Percentiles rank a stretch among this genome's conserved stretches.
phyloP scores from a whole-genome alignment of 768 basidiomycete genomes.

The Mycena haematopus region DNA sequence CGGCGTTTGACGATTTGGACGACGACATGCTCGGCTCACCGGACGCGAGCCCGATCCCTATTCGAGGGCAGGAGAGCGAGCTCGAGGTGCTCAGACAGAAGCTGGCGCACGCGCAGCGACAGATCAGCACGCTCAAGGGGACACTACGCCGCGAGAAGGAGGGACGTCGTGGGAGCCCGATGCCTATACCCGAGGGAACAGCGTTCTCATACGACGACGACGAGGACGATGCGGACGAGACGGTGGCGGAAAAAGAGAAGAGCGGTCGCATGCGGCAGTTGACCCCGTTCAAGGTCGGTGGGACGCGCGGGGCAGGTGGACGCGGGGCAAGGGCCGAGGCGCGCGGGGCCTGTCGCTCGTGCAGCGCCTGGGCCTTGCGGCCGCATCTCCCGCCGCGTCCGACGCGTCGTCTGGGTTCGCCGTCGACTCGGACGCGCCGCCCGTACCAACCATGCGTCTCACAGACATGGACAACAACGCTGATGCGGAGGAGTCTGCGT shows the following conservation, averaged over 20 bases:
- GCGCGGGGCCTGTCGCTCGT: slow-evolving; percentile 62
- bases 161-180: slow-evolving; percentile 64
- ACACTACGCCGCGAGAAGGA: slow-evolving; percentile 86
- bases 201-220: slow-evolving; percentile 54
- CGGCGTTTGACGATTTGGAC: slow-evolving; percentile 56
- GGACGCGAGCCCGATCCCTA: slow-evolving; percentile 57
- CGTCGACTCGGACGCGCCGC: slow-evolving; percentile 44
- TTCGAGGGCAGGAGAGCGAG: slow-evolving; percentile 50
- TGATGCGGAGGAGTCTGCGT: slow-evolving; percentile 25
- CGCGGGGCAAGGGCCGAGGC: slow-evolving; percentile 55
- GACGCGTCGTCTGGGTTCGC: slow-evolving; percentile 39
- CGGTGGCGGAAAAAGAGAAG: slow-evolving; percentile 44
- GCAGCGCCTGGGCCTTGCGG: slow-evolving; percentile 66
- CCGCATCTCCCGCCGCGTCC: slow-evolving; percentile 56
- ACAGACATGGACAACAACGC: slow-evolving; percentile 13
- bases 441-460: slow-evolving; percentile 44
- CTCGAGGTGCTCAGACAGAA: slow-evolving; percentile 82
- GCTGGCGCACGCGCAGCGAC: slow-evolving; percentile 85
- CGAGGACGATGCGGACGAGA: slow-evolving; percentile 51
- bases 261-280: slow-evolving; percentile 42
- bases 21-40: slow-evolving; percentile 57
- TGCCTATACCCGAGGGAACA: slow-evolving; percentile 44
- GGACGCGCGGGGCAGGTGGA: slow-evolving; percentile 54
- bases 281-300: slow-evolving; percentile 62
- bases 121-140: slow-evolving; percentile 82